Percentiles rank a stretch among this genome's conserved stretches.
Conservation (phyloP, 208 protist species). For the Acanthamoeba castellanii region DNA sequence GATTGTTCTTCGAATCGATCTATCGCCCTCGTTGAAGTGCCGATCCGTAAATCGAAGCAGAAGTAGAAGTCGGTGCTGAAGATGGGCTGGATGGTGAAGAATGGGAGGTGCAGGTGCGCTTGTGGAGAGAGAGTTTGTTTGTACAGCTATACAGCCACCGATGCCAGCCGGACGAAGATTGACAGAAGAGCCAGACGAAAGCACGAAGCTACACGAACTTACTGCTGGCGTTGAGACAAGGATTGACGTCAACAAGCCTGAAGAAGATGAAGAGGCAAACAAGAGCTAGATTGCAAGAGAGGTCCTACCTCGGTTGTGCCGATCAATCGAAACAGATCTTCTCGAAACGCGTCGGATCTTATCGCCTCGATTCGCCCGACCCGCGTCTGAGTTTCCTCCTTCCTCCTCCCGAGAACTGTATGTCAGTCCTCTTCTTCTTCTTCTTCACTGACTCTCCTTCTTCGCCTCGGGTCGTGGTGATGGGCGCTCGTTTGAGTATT, state of each 20-base stretch:
- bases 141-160: background rate
- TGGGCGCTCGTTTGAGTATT: too few relatives aligned
- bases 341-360: too few relatives aligned
- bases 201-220: background rate
- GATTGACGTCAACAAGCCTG: background rate
- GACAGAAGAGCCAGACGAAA: background rate
- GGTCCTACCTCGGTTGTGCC: background rate
- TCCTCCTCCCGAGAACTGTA: background rate
- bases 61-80: background rate
- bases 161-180: background rate
- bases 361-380: too few relatives aligned
- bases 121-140: background rate
- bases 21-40: too few relatives aligned
- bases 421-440: background rate
- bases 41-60: background rate
- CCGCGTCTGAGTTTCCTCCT: background rate
- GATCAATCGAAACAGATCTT: too few relatives aligned
- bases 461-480: too few relatives aligned
- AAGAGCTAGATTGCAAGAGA: background rate
- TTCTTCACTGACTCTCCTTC: background rate
- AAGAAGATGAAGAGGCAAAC: background rate
- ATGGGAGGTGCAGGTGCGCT: background rate
- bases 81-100: background rate
- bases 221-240: background rate
- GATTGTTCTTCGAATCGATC: too few relatives aligned